Evolutionary conservation across 352 stramenopile species (phyloP), one percentile per base, ranked within the genome.

Genomic region (Globisporangium irregulare): DNA sequence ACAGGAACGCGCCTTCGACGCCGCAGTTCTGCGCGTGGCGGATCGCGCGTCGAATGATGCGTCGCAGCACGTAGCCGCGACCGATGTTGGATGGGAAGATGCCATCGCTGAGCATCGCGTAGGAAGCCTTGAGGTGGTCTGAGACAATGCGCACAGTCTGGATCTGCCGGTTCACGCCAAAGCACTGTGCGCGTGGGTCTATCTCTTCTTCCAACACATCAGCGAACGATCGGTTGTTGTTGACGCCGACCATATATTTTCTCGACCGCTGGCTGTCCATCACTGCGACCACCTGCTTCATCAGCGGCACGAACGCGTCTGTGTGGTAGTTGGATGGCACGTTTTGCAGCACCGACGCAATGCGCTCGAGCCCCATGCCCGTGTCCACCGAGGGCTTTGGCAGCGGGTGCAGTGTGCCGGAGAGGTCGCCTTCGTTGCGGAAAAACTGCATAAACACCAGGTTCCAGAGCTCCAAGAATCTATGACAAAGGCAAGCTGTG

Each of bases 381-480:
- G 96, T 99, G 81, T 99, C 97, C 32, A 99, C 92, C 51, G 97
- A 97, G 64, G 97, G 92, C 38, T 79, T 82, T 1, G 97, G 95
- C 41, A 99, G 79, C 51, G 87, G 68, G 60, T 91, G 74, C 53
- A 98, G 72, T 27, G 77, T 82, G 7, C 83, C 87, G 5, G 69
- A 62, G 1, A 50, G 43, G 20, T 79, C 71, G 66, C 95, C 86
- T 54, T 90, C 82, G 53, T 97, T 87, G 46, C 96, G 90, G 81
- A 96, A 97, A 74, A 97, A 98, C 80, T 99, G 96, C 85, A 99
- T 99, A 73, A 99, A 99, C 15, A 99, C 97, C 67, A 98, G 88
- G 74, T 99, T 99, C 96, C 97, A 99, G 60, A 99, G 98, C 80
- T 98, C 93, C 64, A 98, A 82, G 43, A 78, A 94, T 25, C 81